Conservation (phyloP, 2,329 filamentous ascomycete genomes). For the Venturia pyrina region DNA sequence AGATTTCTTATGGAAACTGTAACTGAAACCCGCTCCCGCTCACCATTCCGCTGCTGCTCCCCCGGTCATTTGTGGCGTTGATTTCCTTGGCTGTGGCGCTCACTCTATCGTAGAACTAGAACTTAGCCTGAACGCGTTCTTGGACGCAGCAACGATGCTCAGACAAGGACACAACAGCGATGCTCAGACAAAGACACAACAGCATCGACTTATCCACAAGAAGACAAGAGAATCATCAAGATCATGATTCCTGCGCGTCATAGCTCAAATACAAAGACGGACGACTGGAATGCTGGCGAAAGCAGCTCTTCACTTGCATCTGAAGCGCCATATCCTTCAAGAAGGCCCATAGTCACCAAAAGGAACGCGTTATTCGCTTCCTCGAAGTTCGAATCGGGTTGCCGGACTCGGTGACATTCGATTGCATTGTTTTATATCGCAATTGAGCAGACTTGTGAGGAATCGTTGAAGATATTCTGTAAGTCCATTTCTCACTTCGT, state of each 20-base stretch:
- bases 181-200: too few relatives aligned
- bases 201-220: too few relatives aligned
- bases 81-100: neutral
- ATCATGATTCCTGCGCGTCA: neutral
- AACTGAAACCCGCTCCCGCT: too few relatives aligned
- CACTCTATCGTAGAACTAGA: too few relatives aligned
- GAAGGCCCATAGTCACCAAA: neutral
- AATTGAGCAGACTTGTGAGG: neutral
- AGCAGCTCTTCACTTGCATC: neutral
- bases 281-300: slow-evolving; percentile 3
- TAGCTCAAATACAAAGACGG: neutral
- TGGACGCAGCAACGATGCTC: neutral
- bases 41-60: too few relatives aligned
- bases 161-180: too few relatives aligned
- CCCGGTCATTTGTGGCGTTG: neutral
- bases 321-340: neutral
- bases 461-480: neutral
- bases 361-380: neutral
- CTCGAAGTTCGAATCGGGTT: neutral
- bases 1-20: too few relatives aligned
- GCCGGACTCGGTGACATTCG: neutral
- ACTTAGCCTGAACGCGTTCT: neutral
- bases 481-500: neutral
- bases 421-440: neutral
- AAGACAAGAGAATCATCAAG: too few relatives aligned